A percentile compares a stretch with the other conserved stretches of the same genome.
Evolutionary conservation across 495 filamentous ascomycete genomes (phyloP).

Genomic region (Thermothielavioides terrestris): DNA sequence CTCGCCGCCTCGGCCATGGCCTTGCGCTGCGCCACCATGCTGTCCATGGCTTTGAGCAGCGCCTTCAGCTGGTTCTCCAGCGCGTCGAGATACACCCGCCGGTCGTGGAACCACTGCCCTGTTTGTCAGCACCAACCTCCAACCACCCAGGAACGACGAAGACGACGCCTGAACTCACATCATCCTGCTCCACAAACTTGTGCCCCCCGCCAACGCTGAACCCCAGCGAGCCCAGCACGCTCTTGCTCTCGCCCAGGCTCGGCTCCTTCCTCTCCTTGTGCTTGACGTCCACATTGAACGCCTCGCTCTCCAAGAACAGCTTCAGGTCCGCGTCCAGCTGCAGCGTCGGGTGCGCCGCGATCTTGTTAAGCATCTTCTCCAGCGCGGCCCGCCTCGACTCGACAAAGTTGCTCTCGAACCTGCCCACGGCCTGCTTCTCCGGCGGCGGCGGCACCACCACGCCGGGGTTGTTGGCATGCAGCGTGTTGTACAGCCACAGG

Average conservation of each 20-base stretch:
- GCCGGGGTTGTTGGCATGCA: constrained; percentile 90
- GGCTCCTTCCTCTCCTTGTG: constrained; percentile 93
- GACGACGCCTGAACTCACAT: constrained; percentile 67
- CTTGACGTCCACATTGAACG: constrained; percentile 93
- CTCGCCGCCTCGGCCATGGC: constrained; percentile 84
- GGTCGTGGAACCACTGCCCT: constrained; percentile 90
- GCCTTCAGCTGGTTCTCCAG: constrained; percentile 92
- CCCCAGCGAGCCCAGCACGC: constrained; percentile 78
- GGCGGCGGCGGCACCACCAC: constrained; percentile 93
- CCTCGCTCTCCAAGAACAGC: constrained; percentile 90
- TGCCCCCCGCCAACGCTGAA: constrained; percentile 60
- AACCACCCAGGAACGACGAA: too few relatives aligned
- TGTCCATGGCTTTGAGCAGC: constrained; percentile 86
- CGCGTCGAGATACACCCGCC: constrained; percentile 85
- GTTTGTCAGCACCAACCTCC: not conserved
- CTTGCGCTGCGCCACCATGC: constrained; percentile 83
- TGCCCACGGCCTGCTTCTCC: constrained; percentile 94
- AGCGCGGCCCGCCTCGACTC: constrained; percentile 82
- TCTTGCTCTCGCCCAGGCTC: constrained; percentile 79
- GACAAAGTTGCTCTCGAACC: constrained; percentile 95
- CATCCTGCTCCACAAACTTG: constrained; percentile 97
- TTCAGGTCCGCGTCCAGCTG: constrained; percentile 93
- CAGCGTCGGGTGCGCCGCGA: constrained; percentile 76
- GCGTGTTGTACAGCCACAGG: constrained; percentile 88
- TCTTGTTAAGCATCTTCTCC: constrained; percentile 96